These are phyloP conservation scores for Trichoderma harzianum DNA, from an alignment of 2,329 filamentous ascomycete genomes.

Conservation along the genomic window DNA sequence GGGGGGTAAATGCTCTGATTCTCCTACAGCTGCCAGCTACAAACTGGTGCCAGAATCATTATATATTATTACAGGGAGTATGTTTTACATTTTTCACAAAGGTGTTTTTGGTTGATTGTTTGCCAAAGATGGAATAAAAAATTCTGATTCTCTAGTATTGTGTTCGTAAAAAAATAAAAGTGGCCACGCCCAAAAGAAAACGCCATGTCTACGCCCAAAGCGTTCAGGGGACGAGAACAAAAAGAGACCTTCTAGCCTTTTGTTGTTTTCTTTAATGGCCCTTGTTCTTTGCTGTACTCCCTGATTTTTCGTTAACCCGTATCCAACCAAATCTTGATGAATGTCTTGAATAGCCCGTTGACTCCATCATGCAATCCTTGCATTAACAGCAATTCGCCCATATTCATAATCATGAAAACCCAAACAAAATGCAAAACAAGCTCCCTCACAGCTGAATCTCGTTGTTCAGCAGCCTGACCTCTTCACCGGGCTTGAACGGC, in stretches of 20 bases:
- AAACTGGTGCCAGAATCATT: not conserved
- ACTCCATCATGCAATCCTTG: constrained; percentile 2
- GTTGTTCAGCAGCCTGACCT: constrained; percentile 83
- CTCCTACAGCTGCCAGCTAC: not conserved
- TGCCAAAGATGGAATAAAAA: not conserved
- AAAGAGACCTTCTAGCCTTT: not conserved
- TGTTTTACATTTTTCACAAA: not conserved
- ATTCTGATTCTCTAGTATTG: constrained; percentile 10
- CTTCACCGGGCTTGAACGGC: constrained; percentile 94
- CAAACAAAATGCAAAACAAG: not conserved
- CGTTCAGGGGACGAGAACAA: not conserved
- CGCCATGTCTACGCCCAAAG: constrained; percentile 7
- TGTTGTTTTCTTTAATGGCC: not conserved
- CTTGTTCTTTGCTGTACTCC: not conserved
- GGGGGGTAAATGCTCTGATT: not conserved
- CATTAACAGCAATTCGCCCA: constrained; percentile 2
- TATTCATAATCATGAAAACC: not conserved
- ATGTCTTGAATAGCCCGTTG: not conserved
- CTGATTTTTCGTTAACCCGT: constrained; percentile 11
- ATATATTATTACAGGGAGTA: not conserved
- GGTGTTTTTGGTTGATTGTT: not conserved
- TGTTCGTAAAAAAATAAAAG: not conserved
- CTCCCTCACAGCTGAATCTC: constrained; percentile 69
- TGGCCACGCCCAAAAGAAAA: constrained; percentile 7
- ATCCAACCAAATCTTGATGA: constrained; percentile 14